Conservation (phyloP, 169 alveolate species). For the Blepharisma undulans region DNA sequence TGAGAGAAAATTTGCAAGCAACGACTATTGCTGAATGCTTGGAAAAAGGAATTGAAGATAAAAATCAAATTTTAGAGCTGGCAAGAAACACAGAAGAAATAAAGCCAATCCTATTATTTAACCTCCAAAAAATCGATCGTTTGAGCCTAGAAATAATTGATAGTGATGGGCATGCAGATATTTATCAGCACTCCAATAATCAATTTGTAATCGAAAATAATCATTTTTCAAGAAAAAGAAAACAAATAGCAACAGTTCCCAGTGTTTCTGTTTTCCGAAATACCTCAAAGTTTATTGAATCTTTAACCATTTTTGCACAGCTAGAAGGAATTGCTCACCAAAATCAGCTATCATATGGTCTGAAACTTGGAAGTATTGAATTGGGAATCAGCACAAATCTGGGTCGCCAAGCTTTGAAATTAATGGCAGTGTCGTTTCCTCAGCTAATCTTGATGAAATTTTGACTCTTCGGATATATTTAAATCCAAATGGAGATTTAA, state of each 20-base stretch:
- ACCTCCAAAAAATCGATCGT: not conserved
- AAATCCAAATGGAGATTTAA: not conserved
- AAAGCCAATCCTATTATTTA: not conserved
- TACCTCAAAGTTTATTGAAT: not conserved
- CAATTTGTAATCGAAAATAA: not conserved
- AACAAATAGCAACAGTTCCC: not conserved
- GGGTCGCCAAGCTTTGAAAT: not conserved
- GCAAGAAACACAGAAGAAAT: not conserved
- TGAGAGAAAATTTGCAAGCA: not conserved
- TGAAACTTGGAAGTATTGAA: not conserved
- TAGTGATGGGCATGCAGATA: not conserved
- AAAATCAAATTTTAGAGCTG: not conserved
- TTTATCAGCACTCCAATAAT: not conserved
- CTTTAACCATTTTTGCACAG: not conserved
- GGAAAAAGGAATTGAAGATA: not conserved
- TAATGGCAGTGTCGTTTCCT: too few relatives aligned
- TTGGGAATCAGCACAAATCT: not conserved
- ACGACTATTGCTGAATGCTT: not conserved
- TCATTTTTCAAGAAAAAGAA: not conserved
- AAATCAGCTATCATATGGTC: not conserved
- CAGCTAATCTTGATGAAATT: not conserved
- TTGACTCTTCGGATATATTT: not conserved
- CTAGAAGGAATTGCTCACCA: not conserved
- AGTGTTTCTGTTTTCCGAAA: not conserved
- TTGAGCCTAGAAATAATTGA: not conserved